A percentile compares a stretch with the other conserved stretches of the same genome.
Evolutionary conservation across 257 asterid genomes (phyloP).

Genomic region (Capsicum chinense): DNA sequence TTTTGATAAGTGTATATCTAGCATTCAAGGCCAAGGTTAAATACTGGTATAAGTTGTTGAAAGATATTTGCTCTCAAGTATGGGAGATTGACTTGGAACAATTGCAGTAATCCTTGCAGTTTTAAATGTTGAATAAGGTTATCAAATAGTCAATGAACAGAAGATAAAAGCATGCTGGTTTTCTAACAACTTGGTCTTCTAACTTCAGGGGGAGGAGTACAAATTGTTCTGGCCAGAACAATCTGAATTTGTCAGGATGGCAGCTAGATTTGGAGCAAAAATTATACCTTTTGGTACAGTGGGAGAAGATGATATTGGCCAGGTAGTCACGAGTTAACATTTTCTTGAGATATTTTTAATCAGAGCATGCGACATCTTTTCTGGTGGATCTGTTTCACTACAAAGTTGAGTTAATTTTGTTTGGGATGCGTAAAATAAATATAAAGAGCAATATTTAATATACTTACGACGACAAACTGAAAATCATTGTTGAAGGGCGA

Average conservation of each 20-base stretch:
- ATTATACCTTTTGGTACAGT: conserved; percentile 87
- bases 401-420: conserved; percentile 10
- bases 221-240: conserved; percentile 90
- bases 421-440: background rate
- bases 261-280: conserved; percentile 89
- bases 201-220: conserved; percentile 84
- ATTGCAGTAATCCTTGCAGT: background rate
- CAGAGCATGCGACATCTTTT: conserved; percentile 15
- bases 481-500: background rate
- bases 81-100: background rate
- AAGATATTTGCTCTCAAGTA: background rate
- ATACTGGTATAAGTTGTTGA: background rate
- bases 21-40: background rate
- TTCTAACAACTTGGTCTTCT: conserved; percentile 23
- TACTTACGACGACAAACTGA: background rate
- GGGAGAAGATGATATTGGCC: conserved; percentile 88
- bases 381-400: conserved; percentile 2
- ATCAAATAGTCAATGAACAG: background rate
- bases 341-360: background rate
- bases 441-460: background rate
- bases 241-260: conserved; percentile 93
- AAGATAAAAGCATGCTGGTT: conserved; percentile 8
- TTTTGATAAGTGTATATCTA: background rate
- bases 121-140: conserved; percentile 3
- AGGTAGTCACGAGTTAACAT: conserved; percentile 38